A percentile compares a stretch with the other conserved stretches of the same genome.
Evolutionary conservation across 306 rosid genomes (phyloP).

Genomic region (Trifolium repens): DNA sequence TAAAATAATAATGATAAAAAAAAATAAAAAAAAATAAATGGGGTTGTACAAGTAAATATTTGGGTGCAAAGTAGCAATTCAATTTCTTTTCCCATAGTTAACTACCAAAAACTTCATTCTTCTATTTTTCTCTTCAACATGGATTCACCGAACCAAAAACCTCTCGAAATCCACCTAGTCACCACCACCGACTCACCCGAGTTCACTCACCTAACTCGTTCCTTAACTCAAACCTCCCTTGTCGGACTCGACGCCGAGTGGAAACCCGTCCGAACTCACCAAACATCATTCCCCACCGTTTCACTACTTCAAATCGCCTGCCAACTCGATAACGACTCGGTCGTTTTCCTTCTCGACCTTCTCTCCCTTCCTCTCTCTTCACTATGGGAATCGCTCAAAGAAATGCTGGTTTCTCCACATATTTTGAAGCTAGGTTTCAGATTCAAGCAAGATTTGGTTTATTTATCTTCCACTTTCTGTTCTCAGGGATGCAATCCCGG

Average conservation of each 20-base stretch:
- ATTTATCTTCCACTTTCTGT: constrained; percentile 75
- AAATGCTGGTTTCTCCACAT: constrained; percentile 62
- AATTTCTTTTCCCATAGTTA: background rate
- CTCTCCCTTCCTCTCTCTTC: constrained; percentile 59
- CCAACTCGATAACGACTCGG: constrained; percentile 53
- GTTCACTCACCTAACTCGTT: constrained; percentile 57
- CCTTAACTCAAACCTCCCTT: constrained; percentile 62
- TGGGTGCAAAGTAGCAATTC: no score
- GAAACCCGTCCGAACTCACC: constrained; percentile 68
- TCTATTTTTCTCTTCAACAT: constrained; percentile 27
- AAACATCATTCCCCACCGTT: constrained; percentile 63
- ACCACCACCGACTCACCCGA: constrained; percentile 67
- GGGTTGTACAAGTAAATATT: no score
- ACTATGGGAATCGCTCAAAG: constrained; percentile 63
- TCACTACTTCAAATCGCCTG: constrained; percentile 85
- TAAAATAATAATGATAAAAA: no score
- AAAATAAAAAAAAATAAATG: no score
- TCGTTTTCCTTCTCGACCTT: constrained; percentile 74
- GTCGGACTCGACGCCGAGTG: constrained; percentile 92
- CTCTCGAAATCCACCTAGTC: constrained; percentile 57
- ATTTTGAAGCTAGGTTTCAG: constrained; percentile 80
- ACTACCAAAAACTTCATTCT: background rate
- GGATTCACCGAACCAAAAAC: constrained; percentile 49
- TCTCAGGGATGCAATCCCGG: constrained; percentile 70
- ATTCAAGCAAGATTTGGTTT: constrained; percentile 86